Conservation (phyloP, 495 filamentous ascomycete species). For the Penicillium argentinense region DNA sequence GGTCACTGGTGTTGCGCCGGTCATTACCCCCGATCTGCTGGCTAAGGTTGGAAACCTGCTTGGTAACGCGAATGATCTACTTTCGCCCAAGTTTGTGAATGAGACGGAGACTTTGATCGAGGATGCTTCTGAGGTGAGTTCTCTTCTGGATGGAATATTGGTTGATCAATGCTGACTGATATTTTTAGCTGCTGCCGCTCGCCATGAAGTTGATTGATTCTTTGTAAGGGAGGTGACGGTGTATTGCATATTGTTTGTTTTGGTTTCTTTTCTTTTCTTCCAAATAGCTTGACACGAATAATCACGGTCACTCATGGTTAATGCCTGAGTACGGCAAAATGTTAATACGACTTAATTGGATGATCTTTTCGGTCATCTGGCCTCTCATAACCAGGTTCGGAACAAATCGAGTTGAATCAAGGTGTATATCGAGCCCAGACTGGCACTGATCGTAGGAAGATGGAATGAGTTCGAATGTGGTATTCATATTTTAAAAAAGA, state of each 20-base stretch:
- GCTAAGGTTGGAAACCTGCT: conserved; percentile 35
- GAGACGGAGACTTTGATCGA: conserved; percentile 48
- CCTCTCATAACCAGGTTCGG: too few species aligned
- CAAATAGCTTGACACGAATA: not conserved
- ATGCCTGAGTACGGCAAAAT: too few species aligned
- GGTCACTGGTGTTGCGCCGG: conserved; percentile 28
- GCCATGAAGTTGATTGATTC: conserved; percentile 31
- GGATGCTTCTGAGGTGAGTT: conserved; percentile 50
- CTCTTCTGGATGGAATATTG: not conserved
- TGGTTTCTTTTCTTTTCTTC: not conserved
- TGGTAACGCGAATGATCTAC: conserved; percentile 35
- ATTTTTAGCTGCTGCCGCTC: conserved; percentile 27
- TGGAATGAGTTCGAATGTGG: too few species aligned
- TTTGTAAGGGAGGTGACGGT: conserved; percentile 19
- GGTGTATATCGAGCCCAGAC: too few species aligned
- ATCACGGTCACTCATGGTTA: too few species aligned
- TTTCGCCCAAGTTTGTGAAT: conserved; percentile 44
- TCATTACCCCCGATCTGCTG: conserved; percentile 38
- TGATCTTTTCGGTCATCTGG: too few species aligned
- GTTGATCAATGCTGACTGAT: conserved; percentile 10
- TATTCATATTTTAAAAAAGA: too few species aligned
- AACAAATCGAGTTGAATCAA: too few species aligned
- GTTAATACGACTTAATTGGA: too few species aligned
- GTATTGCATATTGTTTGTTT: not conserved
- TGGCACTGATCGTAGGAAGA: too few species aligned